Conservation (phyloP, 2,329 filamentous ascomycete genomes). For the Alternaria brassicicola region DNA sequence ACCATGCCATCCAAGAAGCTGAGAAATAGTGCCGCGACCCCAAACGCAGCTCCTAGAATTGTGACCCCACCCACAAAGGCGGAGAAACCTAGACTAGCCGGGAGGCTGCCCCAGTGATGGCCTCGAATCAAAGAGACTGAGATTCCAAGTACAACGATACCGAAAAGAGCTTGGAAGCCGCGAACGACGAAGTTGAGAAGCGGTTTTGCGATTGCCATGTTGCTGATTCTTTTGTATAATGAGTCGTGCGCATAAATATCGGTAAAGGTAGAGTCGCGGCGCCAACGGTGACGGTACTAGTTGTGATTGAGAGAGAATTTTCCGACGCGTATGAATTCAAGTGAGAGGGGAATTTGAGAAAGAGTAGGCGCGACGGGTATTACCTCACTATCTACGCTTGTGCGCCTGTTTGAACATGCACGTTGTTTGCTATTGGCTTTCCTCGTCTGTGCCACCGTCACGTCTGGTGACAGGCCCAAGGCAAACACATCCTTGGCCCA, state of each 20-base stretch:
- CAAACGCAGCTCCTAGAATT: neutral
- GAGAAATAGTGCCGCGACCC: conserved; percentile 1
- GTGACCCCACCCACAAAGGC: conserved; percentile 3
- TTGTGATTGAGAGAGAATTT: neutral
- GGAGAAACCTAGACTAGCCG: conserved; percentile 2
- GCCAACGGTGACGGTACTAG: neutral
- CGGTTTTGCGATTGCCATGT: neutral
- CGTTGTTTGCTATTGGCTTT: neutral
- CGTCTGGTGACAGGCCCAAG: neutral
- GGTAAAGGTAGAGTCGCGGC: neutral
- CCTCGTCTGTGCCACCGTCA: neutral
- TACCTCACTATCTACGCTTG: neutral
- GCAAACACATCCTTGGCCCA: neutral
- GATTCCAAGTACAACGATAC: conserved; percentile 7
- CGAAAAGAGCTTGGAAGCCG: conserved; percentile 9
- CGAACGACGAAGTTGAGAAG: conserved; percentile 3
- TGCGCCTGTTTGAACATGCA: neutral
- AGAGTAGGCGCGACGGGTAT: neutral
- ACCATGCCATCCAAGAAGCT: conserved; percentile 1
- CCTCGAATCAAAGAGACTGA: conserved; percentile 1
- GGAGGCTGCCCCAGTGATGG: conserved; percentile 4
- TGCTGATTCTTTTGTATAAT: neutral
- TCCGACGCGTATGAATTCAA: neutral
- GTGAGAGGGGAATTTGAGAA: neutral
- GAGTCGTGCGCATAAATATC: neutral